Evolutionary conservation across 805 yeast species (phyloP).

Genomic region (Candida broadrunensis): DNA sequence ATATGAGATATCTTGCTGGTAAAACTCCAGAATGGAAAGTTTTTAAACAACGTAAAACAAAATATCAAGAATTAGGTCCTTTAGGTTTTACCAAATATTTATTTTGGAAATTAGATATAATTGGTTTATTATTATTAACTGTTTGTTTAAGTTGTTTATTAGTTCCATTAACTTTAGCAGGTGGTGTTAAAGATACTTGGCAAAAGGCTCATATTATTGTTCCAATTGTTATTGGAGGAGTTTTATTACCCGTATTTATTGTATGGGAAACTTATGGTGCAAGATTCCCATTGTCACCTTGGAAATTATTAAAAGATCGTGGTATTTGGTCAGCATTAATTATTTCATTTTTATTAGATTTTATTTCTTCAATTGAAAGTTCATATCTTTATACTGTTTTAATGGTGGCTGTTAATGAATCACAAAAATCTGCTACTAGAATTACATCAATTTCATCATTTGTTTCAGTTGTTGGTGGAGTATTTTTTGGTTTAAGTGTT

Average conservation of each 20-base stretch:
- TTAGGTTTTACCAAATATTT: conserved; percentile 28
- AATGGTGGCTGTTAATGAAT: conserved; percentile 59
- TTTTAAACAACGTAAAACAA: conserved; percentile 37
- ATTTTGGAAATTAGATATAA: conserved; percentile 64
- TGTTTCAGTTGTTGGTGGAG: conserved; percentile 60
- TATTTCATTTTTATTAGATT: conserved; percentile 56
- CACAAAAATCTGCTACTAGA: conserved; percentile 62
- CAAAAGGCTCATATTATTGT: conserved; percentile 57
- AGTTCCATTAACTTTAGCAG: conserved; percentile 75
- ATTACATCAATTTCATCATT: conserved; percentile 62
- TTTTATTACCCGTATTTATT: conserved; percentile 54
- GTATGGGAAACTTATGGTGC: conserved; percentile 60
- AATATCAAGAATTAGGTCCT: conserved; percentile 31
- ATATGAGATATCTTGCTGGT: conserved; percentile 55
- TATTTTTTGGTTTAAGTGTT: conserved; percentile 52
- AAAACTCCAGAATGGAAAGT: conserved; percentile 50
- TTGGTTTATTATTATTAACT: conserved; percentile 57
- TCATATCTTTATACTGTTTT: conserved; percentile 68
- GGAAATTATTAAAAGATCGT: conserved; percentile 57
- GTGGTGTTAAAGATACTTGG: conserved; percentile 60
- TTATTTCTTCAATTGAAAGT: conserved; percentile 66
- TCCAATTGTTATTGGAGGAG: conserved; percentile 67
- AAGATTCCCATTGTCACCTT: conserved; percentile 62
- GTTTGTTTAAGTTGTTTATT: conserved; percentile 61
- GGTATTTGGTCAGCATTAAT: conserved; percentile 72